These are phyloP conservation scores for Stentor coeruleus DNA, from an alignment of 73 alveolate genomes.

Conservation along the genomic window DNA sequence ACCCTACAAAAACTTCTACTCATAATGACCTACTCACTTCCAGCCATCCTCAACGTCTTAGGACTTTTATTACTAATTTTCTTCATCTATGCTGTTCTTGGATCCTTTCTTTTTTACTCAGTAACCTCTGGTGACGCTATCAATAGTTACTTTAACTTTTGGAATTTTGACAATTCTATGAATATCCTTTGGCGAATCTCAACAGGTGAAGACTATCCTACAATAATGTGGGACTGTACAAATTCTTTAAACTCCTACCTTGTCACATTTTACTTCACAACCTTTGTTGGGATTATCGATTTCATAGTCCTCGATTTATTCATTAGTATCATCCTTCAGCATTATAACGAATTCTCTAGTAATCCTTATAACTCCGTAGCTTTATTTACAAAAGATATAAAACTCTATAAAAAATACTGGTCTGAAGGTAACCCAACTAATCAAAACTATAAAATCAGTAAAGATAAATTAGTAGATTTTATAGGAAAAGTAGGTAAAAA, in stretches of 20 bases:
- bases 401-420: slow-evolving; percentile 86
- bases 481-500: slow-evolving; percentile 26
- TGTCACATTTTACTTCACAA: slow-evolving; percentile 41
- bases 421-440: slow-evolving; percentile 38
- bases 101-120: slow-evolving; percentile 75
- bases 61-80: slow-evolving; percentile 76
- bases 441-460: slow-evolving; percentile 25
- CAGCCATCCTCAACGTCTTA: slow-evolving; percentile 87
- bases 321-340: slow-evolving; percentile 87
- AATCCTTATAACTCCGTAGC: slow-evolving; percentile 85
- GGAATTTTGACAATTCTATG: slow-evolving; percentile 76
- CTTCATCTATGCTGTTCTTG: slow-evolving; percentile 91
- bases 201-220: slow-evolving; percentile 95
- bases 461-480: slow-evolving; percentile 14
- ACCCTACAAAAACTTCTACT: slow-evolving; percentile 62
- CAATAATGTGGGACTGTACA: slow-evolving; percentile 62
- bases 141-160: slow-evolving; percentile 66
- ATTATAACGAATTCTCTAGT: slow-evolving; percentile 88
- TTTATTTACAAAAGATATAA: slow-evolving; percentile 68
- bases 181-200: slow-evolving; percentile 71
- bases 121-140: slow-evolving; percentile 44
- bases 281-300: slow-evolving; percentile 44
- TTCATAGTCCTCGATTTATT: slow-evolving; percentile 89
- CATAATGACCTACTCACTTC: slow-evolving; percentile 81
- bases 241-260: slow-evolving; percentile 33